These are phyloP conservation scores for Dendrobium huoshanense DNA, from an alignment of 106 monocot genomes.

Conservation along the genomic window DNA sequence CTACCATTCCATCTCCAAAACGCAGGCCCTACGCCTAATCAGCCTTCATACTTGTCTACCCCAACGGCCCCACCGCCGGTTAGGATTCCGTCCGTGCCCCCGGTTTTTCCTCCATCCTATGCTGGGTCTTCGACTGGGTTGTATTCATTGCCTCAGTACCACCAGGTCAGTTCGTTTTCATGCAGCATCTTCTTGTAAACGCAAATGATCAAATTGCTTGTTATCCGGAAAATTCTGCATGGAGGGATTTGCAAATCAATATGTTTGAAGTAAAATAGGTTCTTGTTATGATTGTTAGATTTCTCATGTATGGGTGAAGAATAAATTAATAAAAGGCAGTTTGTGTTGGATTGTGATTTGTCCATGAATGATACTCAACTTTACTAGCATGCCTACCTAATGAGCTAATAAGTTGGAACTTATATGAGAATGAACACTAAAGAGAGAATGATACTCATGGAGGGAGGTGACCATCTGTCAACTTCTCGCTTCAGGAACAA, in stretches of 20 bases:
- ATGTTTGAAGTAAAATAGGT: background rate
- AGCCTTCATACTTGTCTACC: constrained; percentile 6
- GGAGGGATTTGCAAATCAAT: background rate
- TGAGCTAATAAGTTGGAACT: no score
- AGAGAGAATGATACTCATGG: no score
- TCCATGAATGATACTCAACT: no score
- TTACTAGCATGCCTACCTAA: no score
- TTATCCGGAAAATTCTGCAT: background rate
- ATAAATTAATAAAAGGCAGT: background rate
- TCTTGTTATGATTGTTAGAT: background rate
- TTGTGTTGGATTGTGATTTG: background rate
- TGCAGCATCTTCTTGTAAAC: background rate
- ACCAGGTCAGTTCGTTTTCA: constrained; percentile 34
- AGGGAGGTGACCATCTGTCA: no score
- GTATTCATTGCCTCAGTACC: constrained; percentile 49
- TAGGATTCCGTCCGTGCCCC: constrained; percentile 13
- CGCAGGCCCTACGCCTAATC: constrained; percentile 8
- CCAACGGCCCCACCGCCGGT: constrained; percentile 14
- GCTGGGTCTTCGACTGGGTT: constrained; percentile 15
- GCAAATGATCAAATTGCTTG: background rate
- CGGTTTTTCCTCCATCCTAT: constrained; percentile 1
- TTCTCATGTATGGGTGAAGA: background rate
- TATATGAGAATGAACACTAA: no score
- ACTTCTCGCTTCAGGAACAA: no score
- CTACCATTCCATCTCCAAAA: constrained; percentile 67